Conservation (phyloP, 441 rosid species). For the Biscutella auriculata region DNA sequence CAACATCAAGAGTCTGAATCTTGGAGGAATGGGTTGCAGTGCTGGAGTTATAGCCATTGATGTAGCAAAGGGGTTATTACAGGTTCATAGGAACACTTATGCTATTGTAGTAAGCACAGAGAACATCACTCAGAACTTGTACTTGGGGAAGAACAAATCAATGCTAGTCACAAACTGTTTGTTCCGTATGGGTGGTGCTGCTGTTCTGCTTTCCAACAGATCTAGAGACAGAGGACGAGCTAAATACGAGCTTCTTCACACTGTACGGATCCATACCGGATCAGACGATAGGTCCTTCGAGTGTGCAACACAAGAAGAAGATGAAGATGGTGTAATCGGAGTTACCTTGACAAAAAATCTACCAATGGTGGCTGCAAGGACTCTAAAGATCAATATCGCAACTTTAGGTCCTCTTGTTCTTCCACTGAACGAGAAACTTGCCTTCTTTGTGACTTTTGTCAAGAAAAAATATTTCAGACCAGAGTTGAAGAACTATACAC, state of each 20-base stretch:
- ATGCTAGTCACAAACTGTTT: slow-evolving; percentile 17
- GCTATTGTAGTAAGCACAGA: slow-evolving; percentile 27
- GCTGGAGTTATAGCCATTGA: slow-evolving; percentile 74
- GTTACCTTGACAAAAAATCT: slow-evolving; percentile 7
- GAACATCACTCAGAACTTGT: slow-evolving; percentile 17
- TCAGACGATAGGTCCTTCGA: slow-evolving; percentile 21
- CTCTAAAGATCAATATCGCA: too few species aligned
- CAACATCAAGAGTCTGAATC: slow-evolving; percentile 46
- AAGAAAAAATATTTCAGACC: slow-evolving; percentile 9
- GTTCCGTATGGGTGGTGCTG: slow-evolving; percentile 23
- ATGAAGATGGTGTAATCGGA: background rate
- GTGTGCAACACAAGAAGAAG: slow-evolving; percentile 22
- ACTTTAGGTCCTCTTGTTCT: slow-evolving; percentile 21
- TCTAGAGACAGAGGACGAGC: slow-evolving; percentile 7
- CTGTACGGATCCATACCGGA: slow-evolving; percentile 21
- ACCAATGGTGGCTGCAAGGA: too few species aligned
- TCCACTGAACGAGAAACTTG: slow-evolving; percentile 15
- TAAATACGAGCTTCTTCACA: slow-evolving; percentile 18
- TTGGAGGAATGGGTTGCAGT: slow-evolving; percentile 96
- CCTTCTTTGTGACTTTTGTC: background rate
- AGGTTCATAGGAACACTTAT: slow-evolving; percentile 18
- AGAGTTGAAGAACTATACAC: too few species aligned
- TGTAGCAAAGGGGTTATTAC: slow-evolving; percentile 64
- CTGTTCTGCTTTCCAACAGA: slow-evolving; percentile 21
- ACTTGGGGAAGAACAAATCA: slow-evolving; percentile 13